Percentiles rank a stretch among this genome's conserved stretches.
phyloP scores from a whole-genome alignment of 1,284 basidiomycete genomes.

The Puccinia polysora region DNA sequence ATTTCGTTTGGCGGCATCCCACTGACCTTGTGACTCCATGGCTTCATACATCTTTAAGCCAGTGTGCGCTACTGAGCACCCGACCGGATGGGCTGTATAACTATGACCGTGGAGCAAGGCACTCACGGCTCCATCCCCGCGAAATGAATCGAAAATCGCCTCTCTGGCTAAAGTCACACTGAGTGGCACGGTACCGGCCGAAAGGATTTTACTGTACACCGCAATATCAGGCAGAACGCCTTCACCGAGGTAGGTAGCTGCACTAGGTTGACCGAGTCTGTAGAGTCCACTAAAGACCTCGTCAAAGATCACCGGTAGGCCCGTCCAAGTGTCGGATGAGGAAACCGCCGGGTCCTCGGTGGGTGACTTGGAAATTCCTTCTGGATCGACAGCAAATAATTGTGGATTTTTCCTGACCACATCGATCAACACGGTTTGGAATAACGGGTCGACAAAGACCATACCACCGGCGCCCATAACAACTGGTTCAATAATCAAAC shows the following conservation, averaged over 20 bases:
- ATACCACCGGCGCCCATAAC: slow-evolving; percentile 95
- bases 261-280: slow-evolving; percentile 71
- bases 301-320: slow-evolving; percentile 88
- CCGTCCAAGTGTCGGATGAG: slow-evolving; percentile 58
- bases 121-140: slow-evolving; percentile 69
- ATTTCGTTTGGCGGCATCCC: slow-evolving; percentile 59
- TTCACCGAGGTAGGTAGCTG: slow-evolving; percentile 64
- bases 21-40: slow-evolving; percentile 58
- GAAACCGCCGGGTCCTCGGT: slow-evolving; percentile 13
- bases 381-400: slow-evolving; percentile 53
- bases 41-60: slow-evolving; percentile 64
- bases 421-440: slow-evolving; percentile 82
- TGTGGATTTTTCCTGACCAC: slow-evolving; percentile 62
- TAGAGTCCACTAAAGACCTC: slow-evolving; percentile 92
- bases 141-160: slow-evolving; percentile 75
- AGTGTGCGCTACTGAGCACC: slow-evolving; percentile 82
- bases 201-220: slow-evolving; percentile 88
- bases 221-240: slow-evolving; percentile 69
- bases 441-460: slow-evolving; percentile 95
- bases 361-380: not conserved
- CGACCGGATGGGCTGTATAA: slow-evolving; percentile 86
- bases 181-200: slow-evolving; percentile 84
- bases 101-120: slow-evolving; percentile 91
- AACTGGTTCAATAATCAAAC: slow-evolving; percentile 83
- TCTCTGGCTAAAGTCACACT: slow-evolving; percentile 75